Conservation (phyloP, 2,329 filamentous ascomycete species). For the Stemphylium vesicarium region DNA sequence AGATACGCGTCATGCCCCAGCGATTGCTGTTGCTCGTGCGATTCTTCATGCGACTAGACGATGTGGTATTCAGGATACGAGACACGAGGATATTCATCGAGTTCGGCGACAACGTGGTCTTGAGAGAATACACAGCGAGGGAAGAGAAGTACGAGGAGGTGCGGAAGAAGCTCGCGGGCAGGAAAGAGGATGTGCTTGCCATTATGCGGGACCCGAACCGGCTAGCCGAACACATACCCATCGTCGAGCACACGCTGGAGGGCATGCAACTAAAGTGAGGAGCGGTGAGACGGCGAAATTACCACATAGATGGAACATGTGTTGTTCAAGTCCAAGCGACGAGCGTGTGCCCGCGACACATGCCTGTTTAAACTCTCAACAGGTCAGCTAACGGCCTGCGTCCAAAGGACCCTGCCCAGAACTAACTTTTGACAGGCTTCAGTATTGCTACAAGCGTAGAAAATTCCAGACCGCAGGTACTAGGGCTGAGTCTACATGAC, state of each 20-base stretch:
- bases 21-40: slow-evolving; percentile 83
- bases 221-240: slow-evolving; percentile 63
- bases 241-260: slow-evolving; percentile 74
- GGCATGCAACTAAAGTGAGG: slow-evolving; percentile 49
- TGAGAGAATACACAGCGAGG: slow-evolving; percentile 88
- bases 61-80: slow-evolving; percentile 83
- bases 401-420: background rate
- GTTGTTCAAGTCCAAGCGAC: background rate
- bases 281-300: background rate
- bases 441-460: too few relatives aligned
- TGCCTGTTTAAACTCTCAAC: background rate
- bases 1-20: slow-evolving; percentile 90
- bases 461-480: background rate
- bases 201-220: slow-evolving; percentile 80
- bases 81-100: slow-evolving; percentile 94
- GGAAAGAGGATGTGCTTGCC: slow-evolving; percentile 74
- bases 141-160: slow-evolving; percentile 82
- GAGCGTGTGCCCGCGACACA: background rate
- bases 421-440: background rate
- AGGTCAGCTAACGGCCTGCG: background rate
- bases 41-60: slow-evolving; percentile 92
- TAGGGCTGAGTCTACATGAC: background rate
- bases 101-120: slow-evolving; percentile 77
- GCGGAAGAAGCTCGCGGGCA: slow-evolving; percentile 62
- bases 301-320: background rate